Percentiles rank a stretch among this genome's conserved stretches.
Conservation (phyloP, 208 protist species). For the Lotmaria passim region DNA sequence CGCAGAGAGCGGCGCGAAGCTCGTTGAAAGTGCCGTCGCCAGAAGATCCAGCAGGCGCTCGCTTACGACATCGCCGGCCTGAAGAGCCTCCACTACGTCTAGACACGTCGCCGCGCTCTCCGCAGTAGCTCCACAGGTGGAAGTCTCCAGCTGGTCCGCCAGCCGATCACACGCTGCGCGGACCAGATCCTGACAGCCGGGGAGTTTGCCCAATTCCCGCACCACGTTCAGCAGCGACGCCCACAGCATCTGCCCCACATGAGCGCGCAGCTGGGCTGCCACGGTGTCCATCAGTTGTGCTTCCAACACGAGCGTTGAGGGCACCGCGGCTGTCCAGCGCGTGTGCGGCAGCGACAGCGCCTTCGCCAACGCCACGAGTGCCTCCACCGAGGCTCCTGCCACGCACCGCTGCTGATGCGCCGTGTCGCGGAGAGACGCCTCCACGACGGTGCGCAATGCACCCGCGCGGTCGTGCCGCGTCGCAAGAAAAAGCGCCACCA, state of each 20-base stretch:
- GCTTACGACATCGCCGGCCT: conserved; percentile 27
- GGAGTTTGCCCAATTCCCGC: neutral
- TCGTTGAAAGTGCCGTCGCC: conserved; percentile 19
- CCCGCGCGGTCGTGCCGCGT: conserved; percentile 37
- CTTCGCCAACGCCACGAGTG: conserved; percentile 32
- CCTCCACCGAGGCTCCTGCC: conserved; percentile 26
- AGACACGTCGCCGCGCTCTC: conserved; percentile 5
- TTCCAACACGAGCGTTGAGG: neutral
- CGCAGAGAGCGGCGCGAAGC: conserved; percentile 5
- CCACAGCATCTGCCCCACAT: conserved; percentile 24
- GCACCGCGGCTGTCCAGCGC: conserved; percentile 21
- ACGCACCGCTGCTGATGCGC: conserved; percentile 14
- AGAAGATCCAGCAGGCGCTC: conserved; percentile 60
- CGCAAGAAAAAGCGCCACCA: conserved; percentile 44
- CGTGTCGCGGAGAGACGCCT: conserved; percentile 1
- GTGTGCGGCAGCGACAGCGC: conserved; percentile 33
- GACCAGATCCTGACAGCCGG: conserved; percentile 2
- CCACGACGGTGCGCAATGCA: conserved; percentile 28
- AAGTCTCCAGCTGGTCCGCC: neutral
- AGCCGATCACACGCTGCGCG: conserved; percentile 10
- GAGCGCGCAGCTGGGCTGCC: conserved; percentile 11
- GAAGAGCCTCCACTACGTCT: conserved; percentile 30
- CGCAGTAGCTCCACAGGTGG: neutral
- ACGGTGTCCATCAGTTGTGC: conserved; percentile 14
- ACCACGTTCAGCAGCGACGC: conserved; percentile 33